Percentiles rank a stretch among this genome's conserved stretches.
These are phyloP conservation scores for Sapria himalayana DNA, from an alignment of 345 rosid genomes.

Conservation along the genomic window DNA sequence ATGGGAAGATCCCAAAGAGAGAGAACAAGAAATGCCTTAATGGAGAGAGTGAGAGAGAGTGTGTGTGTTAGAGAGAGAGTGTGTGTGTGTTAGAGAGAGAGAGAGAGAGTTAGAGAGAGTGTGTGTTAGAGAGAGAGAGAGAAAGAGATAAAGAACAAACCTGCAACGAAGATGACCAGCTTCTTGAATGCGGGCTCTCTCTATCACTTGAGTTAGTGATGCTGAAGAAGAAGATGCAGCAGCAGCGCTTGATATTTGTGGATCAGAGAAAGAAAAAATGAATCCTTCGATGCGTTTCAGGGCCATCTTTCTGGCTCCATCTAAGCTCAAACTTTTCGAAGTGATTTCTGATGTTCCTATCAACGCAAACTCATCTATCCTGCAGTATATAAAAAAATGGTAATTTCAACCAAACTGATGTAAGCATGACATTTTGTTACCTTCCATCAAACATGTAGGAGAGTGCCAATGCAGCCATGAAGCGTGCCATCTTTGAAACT, in stretches of 20 bases:
- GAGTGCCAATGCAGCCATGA: slow-evolving; percentile 72
- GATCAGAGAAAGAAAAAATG: slow-evolving; percentile 41
- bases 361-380: slow-evolving; percentile 58
- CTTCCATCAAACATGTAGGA: slow-evolving; percentile 77
- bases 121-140: no score
- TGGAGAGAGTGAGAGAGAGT: neutral
- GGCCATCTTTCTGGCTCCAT: slow-evolving; percentile 63
- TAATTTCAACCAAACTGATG: no score
- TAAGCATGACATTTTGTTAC: no score
- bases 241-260: slow-evolving; percentile 44
- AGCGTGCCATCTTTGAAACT: slow-evolving; percentile 59
- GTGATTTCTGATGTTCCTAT: slow-evolving; percentile 47
- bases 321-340: slow-evolving; percentile 52
- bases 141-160: slow-evolving; percentile 14
- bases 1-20: no score
- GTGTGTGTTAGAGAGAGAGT: no score
- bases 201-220: slow-evolving; percentile 63
- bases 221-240: slow-evolving; percentile 60
- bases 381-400: no score
- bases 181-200: slow-evolving; percentile 80
- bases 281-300: slow-evolving; percentile 53
- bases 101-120: slow-evolving; percentile 2
- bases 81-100: no score
- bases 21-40: neutral
- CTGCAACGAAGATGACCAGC: slow-evolving; percentile 94